phyloP scores from a whole-genome alignment of 2,329 filamentous ascomycete genomes.

The Corynespora cassiicola region DNA sequence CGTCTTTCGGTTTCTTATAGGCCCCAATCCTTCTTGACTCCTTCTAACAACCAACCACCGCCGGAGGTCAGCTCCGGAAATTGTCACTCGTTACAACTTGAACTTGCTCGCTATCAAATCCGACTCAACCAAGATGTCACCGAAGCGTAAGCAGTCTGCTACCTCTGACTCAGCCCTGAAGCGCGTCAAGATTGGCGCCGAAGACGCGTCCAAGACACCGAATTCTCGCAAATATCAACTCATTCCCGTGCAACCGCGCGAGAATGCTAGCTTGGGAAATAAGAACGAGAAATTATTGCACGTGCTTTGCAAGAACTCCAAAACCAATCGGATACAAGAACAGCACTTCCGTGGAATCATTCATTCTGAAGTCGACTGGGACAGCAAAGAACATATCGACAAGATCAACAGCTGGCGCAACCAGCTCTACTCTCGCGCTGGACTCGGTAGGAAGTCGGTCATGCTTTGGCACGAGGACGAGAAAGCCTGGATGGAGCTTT shows the following conservation, averaged over 20 bases:
- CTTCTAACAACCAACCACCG: too few relatives aligned
- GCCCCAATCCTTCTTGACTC: too few relatives aligned
- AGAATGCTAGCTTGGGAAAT: conserved; percentile 12
- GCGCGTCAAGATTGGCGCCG: too few relatives aligned
- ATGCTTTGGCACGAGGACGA: conserved; percentile 22
- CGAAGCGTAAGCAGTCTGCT: too few relatives aligned
- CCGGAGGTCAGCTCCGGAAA: too few relatives aligned
- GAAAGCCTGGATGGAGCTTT: conserved; percentile 25
- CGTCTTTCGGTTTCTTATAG: too few relatives aligned
- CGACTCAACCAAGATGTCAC: too few relatives aligned
- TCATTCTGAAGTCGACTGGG: conserved; percentile 24
- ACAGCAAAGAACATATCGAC: conserved; percentile 17
- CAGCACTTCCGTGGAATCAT: conserved; percentile 25
- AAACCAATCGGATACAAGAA: conserved; percentile 11
- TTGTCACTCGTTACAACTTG: too few relatives aligned
- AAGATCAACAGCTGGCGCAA: conserved; percentile 32
- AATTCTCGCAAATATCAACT: too few relatives aligned
- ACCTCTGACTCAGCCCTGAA: too few relatives aligned
- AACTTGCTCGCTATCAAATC: too few relatives aligned
- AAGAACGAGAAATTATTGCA: conserved; percentile 15
- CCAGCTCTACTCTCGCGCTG: conserved; percentile 28
- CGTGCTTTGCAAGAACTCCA: conserved; percentile 19
- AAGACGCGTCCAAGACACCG: too few relatives aligned
- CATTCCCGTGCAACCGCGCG: conserved; percentile 15
- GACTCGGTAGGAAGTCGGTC: conserved; percentile 20